phyloP scores from a whole-genome alignment of 208 protist genomes.

The Wallacemonas collosoma region DNA sequence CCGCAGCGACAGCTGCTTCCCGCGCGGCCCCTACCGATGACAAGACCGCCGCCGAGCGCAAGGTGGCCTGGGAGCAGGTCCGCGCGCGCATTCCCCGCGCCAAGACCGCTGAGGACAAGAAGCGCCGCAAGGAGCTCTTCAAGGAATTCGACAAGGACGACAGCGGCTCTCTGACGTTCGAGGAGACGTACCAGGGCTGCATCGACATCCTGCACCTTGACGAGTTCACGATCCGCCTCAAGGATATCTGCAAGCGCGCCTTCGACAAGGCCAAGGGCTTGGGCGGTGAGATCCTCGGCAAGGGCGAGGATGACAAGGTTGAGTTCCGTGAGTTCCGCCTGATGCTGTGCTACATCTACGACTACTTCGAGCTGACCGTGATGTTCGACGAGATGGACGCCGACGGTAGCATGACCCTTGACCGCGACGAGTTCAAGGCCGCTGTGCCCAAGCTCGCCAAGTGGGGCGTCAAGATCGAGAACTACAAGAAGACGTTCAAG shows the following conservation, averaged over 20 bases:
- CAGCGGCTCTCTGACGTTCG: constrained; percentile 44
- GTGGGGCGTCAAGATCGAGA: constrained; percentile 60
- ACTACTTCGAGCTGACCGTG: constrained; percentile 67
- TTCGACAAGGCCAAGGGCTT: constrained; percentile 44
- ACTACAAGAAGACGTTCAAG: constrained; percentile 64
- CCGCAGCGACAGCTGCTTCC: constrained; percentile 17
- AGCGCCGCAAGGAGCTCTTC: constrained; percentile 48
- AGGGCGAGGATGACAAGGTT: constrained; percentile 46
- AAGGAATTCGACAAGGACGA: constrained; percentile 56
- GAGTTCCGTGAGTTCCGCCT: constrained; percentile 80
- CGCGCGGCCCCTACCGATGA: constrained; percentile 10
- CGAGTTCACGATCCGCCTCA: constrained; percentile 33
- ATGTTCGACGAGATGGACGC: constrained; percentile 87
- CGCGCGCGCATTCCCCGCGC: constrained; percentile 25
- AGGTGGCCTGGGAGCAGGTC: constrained; percentile 11
- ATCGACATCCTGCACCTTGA: constrained; percentile 24
- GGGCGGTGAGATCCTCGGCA: constrained; percentile 23
- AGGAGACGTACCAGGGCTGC: constrained; percentile 47
- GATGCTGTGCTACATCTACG: constrained; percentile 73
- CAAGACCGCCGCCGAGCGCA: constrained; percentile 10
- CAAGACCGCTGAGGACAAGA: constrained; percentile 33
- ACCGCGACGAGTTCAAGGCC: constrained; percentile 63
- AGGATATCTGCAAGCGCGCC: constrained; percentile 55
- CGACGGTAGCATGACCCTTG: constrained; percentile 64
- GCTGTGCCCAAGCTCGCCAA: constrained; percentile 51